These are phyloP conservation scores for Tolypocladium amazonense DNA, from an alignment of 2,329 filamentous ascomycete genomes.

Conservation along the genomic window DNA sequence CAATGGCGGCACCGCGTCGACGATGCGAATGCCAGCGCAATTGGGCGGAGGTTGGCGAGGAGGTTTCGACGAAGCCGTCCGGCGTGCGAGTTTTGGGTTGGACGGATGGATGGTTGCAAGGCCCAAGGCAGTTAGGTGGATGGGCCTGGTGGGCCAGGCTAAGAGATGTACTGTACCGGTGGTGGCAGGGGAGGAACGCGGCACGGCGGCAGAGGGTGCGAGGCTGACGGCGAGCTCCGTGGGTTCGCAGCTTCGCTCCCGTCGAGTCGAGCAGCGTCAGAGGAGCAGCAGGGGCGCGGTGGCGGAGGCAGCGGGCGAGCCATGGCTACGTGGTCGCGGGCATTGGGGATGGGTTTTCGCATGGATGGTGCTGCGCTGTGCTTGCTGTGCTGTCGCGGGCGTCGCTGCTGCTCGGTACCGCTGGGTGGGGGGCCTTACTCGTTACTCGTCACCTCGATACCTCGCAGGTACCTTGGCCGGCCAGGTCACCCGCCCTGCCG, in stretches of 20 bases:
- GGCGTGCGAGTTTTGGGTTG: slow-evolving; percentile 1
- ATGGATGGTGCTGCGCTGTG: not conserved
- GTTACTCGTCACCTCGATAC: not conserved
- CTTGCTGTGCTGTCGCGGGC: not conserved
- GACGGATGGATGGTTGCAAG: not conserved
- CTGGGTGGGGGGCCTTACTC: too few species aligned
- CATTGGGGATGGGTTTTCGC: not conserved
- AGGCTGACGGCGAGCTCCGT: not conserved
- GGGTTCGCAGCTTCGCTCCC: not conserved
- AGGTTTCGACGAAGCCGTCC: not conserved
- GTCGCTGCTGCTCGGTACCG: too few species aligned
- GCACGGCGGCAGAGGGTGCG: not conserved
- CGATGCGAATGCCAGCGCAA: not conserved
- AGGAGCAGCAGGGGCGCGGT: not conserved
- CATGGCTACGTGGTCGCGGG: not conserved
- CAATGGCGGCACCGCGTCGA: not conserved
- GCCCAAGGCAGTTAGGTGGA: not conserved
- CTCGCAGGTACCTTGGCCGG: too few species aligned
- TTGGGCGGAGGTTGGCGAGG: not conserved
- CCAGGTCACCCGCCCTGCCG: not conserved
- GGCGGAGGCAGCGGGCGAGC: not conserved
- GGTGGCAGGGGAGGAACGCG: not conserved
- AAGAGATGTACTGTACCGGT: slow-evolving; percentile 1
- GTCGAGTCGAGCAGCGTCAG: not conserved
- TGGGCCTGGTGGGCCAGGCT: slow-evolving; percentile 5